A percentile compares a stretch with the other conserved stretches of the same genome.
Evolutionary conservation across 768 basidiomycete species (phyloP).

Genomic region (Lentinus brumalis): DNA sequence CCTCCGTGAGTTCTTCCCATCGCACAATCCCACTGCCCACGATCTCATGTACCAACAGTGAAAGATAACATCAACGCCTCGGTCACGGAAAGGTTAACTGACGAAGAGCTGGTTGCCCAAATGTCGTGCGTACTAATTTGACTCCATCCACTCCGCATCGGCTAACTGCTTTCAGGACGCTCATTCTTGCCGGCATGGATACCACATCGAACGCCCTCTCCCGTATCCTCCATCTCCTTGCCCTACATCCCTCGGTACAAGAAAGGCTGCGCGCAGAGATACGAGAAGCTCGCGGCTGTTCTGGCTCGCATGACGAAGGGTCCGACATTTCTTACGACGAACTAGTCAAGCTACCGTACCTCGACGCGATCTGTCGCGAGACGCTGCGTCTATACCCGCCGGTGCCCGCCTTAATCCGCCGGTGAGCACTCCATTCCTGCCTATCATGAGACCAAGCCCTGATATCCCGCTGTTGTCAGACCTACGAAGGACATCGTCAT

Average conservation of each 20-base stretch:
- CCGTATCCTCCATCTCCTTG: constrained; percentile 22
- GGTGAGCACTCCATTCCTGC: constrained; percentile 9
- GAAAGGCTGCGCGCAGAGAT: constrained; percentile 31
- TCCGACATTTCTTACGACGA: constrained; percentile 33
- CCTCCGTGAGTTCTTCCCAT: constrained; percentile 36
- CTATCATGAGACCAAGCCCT: too few species aligned
- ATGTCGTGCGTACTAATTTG: constrained; percentile 14
- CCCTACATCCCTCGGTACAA: constrained; percentile 36
- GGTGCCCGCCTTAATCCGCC: not conserved
- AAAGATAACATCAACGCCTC: constrained; percentile 18
- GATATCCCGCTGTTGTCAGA: constrained; percentile 11
- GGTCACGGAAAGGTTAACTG: constrained; percentile 10
- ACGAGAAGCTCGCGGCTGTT: constrained; percentile 17
- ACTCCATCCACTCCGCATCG: too few species aligned
- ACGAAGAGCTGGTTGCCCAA: constrained; percentile 19
- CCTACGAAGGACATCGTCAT: constrained; percentile 50
- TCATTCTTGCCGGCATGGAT: constrained; percentile 28
- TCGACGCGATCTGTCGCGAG: constrained; percentile 65
- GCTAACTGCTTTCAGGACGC: constrained; percentile 12
- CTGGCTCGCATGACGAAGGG: not conserved
- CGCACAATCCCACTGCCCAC: not conserved
- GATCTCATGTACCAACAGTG: constrained; percentile 9
- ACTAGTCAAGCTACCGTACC: constrained; percentile 47
- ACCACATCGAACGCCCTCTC: constrained; percentile 27
- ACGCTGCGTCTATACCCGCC: constrained; percentile 48